Percentiles rank a stretch among this genome's conserved stretches.
These are phyloP conservation scores for Vishniacozyma victoriae DNA, from an alignment of 768 basidiomycete species.

Conservation along the genomic window DNA sequence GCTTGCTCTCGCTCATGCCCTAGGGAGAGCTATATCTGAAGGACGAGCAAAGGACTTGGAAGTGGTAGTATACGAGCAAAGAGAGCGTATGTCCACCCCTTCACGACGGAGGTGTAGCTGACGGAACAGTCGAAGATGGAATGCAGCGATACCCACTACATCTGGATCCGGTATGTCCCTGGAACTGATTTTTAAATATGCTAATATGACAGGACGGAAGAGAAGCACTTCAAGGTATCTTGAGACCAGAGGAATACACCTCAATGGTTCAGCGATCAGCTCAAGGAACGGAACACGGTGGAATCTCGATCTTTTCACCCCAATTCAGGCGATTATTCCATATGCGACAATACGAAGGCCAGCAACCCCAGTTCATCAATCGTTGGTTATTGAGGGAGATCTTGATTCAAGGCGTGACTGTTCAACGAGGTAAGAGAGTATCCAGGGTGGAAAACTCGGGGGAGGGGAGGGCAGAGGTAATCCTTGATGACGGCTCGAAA, in stretches of 20 bases:
- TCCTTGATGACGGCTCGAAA: conserved; percentile 7
- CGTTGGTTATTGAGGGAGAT: conserved; percentile 9
- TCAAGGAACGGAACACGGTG: conserved; percentile 12
- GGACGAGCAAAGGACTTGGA: neutral
- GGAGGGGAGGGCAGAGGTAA: conserved; percentile 3
- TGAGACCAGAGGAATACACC: neutral
- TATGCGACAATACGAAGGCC: conserved; percentile 1
- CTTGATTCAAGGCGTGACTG: conserved; percentile 3
- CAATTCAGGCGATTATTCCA: conserved; percentile 1
- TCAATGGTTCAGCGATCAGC: neutral
- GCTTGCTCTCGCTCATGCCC: conserved; percentile 7
- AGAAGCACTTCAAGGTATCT: conserved; percentile 1
- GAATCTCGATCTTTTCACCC: conserved; percentile 7
- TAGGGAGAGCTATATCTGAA: conserved; percentile 3
- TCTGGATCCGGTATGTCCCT: too few species aligned
- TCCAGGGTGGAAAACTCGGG: conserved; percentile 1
- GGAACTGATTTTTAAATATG: too few species aligned
- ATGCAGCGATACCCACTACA: too few species aligned
- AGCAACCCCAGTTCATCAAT: conserved; percentile 7
- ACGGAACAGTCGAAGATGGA: too few species aligned
- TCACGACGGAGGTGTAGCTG: too few species aligned
- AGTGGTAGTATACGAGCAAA: conserved; percentile 7
- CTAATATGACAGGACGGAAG: conserved; percentile 13
- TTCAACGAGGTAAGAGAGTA: conserved; percentile 3
- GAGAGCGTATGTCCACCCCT: neutral